A percentile compares a stretch with the other conserved stretches of the same genome.
These are phyloP conservation scores for Casaregolazyma suthepensis DNA, from an alignment of 1,139 yeast species.

Conservation along the genomic window DNA sequence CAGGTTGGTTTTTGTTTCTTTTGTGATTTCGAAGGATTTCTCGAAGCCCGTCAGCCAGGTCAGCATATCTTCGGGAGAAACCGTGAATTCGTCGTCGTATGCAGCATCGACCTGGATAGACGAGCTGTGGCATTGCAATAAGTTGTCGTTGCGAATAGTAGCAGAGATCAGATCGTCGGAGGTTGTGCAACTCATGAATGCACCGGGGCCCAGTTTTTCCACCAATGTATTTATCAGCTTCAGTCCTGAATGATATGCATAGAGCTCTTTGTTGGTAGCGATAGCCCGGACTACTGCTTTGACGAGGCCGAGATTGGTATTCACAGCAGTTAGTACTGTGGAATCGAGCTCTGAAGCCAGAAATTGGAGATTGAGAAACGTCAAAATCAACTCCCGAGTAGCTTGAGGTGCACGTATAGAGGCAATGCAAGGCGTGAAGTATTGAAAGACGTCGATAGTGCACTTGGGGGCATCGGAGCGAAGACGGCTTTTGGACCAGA, in stretches of 20 bases:
- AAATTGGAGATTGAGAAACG: neutral
- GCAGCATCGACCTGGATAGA: slow-evolving; percentile 2
- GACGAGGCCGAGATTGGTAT: neutral
- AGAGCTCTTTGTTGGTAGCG: neutral
- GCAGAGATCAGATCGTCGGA: neutral
- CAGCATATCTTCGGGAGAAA: slow-evolving; percentile 3
- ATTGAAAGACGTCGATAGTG: neutral
- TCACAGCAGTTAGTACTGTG: neutral
- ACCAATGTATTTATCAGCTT: neutral
- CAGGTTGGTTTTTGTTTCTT: neutral
- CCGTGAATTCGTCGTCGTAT: slow-evolving; percentile 2
- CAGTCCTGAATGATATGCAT: neutral
- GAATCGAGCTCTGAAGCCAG: neutral
- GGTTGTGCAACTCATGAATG: neutral
- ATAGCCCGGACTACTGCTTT: neutral
- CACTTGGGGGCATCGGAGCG: neutral
- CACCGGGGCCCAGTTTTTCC: neutral
- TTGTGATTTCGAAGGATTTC: neutral
- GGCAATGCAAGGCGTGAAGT: neutral
- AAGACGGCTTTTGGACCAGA: slow-evolving; percentile 24
- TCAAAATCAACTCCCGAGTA: neutral
- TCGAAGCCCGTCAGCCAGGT: slow-evolving; percentile 5
- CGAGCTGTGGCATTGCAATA: neutral
- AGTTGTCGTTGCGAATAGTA: neutral
- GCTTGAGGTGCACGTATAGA: neutral